Evolutionary conservation across 1,284 basidiomycete genomes (phyloP), one percentile per base, ranked within the genome.

Genomic region (Crucibulum parvulum): DNA sequence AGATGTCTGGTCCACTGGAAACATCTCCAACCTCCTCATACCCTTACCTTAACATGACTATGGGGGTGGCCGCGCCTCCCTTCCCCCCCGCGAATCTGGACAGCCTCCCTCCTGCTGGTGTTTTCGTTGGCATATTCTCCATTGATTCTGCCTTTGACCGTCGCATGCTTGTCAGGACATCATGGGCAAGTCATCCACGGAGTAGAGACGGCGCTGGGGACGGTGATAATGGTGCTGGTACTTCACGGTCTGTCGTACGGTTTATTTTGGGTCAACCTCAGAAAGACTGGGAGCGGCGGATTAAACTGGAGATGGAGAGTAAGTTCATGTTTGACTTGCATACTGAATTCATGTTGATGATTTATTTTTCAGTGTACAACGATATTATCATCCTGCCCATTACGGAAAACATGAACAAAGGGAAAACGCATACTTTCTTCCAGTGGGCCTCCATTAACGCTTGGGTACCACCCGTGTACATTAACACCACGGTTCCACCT

Each of bases 271-370:
- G 95, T 7, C 87, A 90, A 65, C 96, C 97, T 8, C 82, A 90
- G 31, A 88, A 87, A 67, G 87, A 89, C 61, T 94, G 90, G 86
- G 92, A 93, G 62, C 82, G 90, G 53, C 84, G 91, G 24, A 86
- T 99, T 59, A 87, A 89, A 66, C 78, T 96, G 45, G 98, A 99
- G 78, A 94, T 94, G 87, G 94, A 99, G 73, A 90, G 94, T 95
- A 70, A 74, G 92, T 86, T 13, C 24, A 43, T 16, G 34, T 56
- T 10, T 37, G 46, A 11, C 15, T 58, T 56, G 55, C 62, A n/a
- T 36, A 13, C 34, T 45, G 18, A 51, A 36, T 48, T 52, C 55
- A 16, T 36, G 11, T 45, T 51, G 24, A 60, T 53, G 36, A 34
- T 66, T 59, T 43, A 39, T 57, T 35, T 48, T 43, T n/a, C 56